phyloP scores from a whole-genome alignment of 495 filamentous ascomycete species.

The Chaetomium fimeti region DNA sequence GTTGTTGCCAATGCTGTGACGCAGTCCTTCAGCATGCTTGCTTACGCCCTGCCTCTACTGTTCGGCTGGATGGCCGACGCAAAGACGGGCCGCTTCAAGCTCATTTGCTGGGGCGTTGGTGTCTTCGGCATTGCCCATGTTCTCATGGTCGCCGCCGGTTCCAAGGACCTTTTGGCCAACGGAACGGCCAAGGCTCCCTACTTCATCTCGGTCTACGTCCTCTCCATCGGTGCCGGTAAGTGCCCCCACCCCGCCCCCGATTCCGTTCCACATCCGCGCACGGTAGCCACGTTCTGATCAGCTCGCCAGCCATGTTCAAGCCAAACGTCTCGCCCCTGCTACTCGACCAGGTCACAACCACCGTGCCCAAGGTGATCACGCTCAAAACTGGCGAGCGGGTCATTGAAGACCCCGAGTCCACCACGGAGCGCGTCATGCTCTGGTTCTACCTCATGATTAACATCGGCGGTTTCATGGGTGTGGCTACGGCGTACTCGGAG shows the following conservation, averaged over 20 bases:
- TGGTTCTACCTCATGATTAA: conserved; percentile 66
- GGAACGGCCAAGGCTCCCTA: conserved; percentile 58
- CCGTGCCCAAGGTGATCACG: conserved; percentile 46
- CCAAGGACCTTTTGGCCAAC: conserved; percentile 56
- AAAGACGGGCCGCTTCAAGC: conserved; percentile 57
- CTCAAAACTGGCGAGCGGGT: conserved; percentile 52
- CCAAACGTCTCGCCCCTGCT: conserved; percentile 63
- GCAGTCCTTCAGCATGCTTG: conserved; percentile 60
- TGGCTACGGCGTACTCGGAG: conserved; percentile 49
- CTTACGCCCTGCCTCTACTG: conserved; percentile 58
- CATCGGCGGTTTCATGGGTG: conserved; percentile 62
- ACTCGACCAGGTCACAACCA: conserved; percentile 57
- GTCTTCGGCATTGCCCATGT: conserved; percentile 68
- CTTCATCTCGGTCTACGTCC: conserved; percentile 57
- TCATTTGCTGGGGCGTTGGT: conserved; percentile 60
- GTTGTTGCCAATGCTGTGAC: conserved; percentile 59
- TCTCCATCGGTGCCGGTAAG: conserved; percentile 65
- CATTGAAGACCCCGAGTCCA: conserved; percentile 59
- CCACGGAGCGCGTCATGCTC: conserved; percentile 62
- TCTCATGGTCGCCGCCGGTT: conserved; percentile 60
- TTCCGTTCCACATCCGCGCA: background rate
- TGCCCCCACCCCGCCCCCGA: conserved; percentile 25
- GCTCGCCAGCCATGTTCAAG: conserved; percentile 56
- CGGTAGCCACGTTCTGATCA: background rate
- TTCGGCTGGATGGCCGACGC: conserved; percentile 59